Conservation (phyloP, 2,329 filamentous ascomycete genomes). For the Cladosporium velox region DNA sequence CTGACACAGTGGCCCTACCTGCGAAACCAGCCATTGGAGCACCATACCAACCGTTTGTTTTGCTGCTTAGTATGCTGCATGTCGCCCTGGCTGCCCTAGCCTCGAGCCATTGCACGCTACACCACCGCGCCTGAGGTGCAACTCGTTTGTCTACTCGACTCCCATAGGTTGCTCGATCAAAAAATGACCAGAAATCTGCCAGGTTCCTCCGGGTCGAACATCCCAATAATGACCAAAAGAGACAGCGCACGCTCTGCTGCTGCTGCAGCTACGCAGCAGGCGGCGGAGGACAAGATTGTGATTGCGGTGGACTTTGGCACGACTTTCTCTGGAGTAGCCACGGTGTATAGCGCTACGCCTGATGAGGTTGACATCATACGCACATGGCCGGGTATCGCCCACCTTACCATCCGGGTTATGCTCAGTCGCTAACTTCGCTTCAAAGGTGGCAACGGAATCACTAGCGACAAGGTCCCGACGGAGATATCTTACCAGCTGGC, state of each 20-base stretch:
- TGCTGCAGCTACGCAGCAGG: background rate
- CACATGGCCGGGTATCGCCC: conserved; percentile 6
- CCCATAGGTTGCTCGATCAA: background rate
- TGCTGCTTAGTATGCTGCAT: conserved; percentile 1
- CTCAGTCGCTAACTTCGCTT: background rate
- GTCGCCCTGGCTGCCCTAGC: background rate
- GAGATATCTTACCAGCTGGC: conserved; percentile 67
- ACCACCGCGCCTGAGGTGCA: background rate
- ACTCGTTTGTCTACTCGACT: background rate
- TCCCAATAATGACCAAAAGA: conserved; percentile 1
- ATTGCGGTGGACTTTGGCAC: conserved; percentile 83
- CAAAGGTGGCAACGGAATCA: conserved; percentile 74
- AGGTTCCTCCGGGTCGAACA: background rate
- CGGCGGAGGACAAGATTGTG: conserved; percentile 61
- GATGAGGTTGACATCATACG: conserved; percentile 75
- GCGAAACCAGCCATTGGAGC: conserved; percentile 9
- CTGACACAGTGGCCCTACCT: conserved; percentile 6
- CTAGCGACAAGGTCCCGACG: conserved; percentile 83
- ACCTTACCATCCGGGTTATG: background rate
- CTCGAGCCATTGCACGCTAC: background rate
- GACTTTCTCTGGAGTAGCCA: conserved; percentile 73
- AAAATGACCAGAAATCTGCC: conserved; percentile 21
- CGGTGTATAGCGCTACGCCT: conserved; percentile 54
- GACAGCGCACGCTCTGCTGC: conserved; percentile 2
- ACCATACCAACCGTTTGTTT: conserved; percentile 14